phyloP scores from a whole-genome alignment of 2,329 filamentous ascomycete genomes.

The Colletotrichum gloeosporioides region DNA sequence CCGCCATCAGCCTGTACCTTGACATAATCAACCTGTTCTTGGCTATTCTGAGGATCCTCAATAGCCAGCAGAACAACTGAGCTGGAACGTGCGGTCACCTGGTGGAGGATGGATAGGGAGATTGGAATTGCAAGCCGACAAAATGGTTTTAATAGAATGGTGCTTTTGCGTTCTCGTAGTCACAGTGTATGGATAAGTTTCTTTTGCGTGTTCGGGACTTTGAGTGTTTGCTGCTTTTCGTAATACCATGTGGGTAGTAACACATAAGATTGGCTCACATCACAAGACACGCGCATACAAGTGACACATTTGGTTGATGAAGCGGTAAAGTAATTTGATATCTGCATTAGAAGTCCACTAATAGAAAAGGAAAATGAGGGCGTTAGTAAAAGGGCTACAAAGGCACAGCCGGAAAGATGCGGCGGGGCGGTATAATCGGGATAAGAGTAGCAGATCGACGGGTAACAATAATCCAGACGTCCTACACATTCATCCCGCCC shows the following conservation, averaged over 20 bases:
- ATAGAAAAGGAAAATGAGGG: slow-evolving; percentile 50
- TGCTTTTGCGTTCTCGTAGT: background rate
- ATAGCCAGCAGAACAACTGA: slow-evolving; percentile 94
- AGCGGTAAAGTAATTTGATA: slow-evolving; percentile 54
- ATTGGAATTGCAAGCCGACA: background rate
- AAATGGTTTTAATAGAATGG: background rate
- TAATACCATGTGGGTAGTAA: background rate
- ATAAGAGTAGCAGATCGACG: slow-evolving; percentile 19
- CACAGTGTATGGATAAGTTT: background rate
- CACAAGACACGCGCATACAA: background rate
- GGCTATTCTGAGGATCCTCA: slow-evolving; percentile 92
- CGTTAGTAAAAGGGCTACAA: slow-evolving; percentile 30
- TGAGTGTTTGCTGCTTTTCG: background rate
- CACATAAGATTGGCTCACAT: background rate
- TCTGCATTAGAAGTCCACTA: slow-evolving; percentile 70
- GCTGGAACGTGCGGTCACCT: background rate
- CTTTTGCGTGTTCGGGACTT: background rate
- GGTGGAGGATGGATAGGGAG: background rate
- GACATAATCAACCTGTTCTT: slow-evolving; percentile 98
- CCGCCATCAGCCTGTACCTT: slow-evolving; percentile 91
- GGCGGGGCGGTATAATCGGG: background rate
- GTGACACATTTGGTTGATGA: background rate
- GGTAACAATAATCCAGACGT: background rate
- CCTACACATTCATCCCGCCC: background rate
- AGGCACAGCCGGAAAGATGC: slow-evolving; percentile 19